Conservation (phyloP, 768 basidiomycete species). For the Pleurotus pulmonarius region DNA sequence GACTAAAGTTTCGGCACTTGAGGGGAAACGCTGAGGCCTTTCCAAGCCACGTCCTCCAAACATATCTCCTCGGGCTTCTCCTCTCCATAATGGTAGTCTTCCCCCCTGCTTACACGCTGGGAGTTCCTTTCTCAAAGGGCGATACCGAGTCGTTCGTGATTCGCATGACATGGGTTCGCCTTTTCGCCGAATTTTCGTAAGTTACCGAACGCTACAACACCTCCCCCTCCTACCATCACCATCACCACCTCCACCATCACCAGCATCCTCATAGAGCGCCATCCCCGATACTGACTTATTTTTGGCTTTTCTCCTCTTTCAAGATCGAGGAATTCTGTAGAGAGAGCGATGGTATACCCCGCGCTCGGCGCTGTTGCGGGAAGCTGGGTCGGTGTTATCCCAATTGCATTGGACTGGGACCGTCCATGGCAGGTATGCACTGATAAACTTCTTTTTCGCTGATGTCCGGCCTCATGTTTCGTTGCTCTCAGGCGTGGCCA, state of each 20-base stretch:
- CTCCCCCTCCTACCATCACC: neutral
- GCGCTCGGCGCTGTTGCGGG: conserved; percentile 69
- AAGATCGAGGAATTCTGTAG: conserved; percentile 61
- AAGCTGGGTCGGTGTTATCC: conserved; percentile 77
- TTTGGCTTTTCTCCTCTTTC: conserved; percentile 9
- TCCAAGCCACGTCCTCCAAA: conserved; percentile 51
- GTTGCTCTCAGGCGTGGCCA: conserved; percentile 66
- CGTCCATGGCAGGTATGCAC: conserved; percentile 89
- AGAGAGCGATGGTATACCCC: conserved; percentile 79
- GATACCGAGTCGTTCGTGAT: conserved; percentile 44
- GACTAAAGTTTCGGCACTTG: neutral
- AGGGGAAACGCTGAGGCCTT: conserved; percentile 10
- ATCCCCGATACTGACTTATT: conserved; percentile 3
- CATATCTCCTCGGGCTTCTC: conserved; percentile 65
- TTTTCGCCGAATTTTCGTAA: conserved; percentile 82
- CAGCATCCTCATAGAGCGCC: neutral
- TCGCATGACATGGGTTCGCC: conserved; percentile 67
- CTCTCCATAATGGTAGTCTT: conserved; percentile 64
- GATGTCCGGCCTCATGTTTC: neutral
- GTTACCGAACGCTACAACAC: conserved; percentile 25
- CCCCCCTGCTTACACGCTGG: conserved; percentile 67
- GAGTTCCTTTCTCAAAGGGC: conserved; percentile 46
- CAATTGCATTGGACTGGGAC: conserved; percentile 95
- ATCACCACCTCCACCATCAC: conserved; percentile 1
- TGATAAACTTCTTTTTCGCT: neutral